Percentiles rank a stretch among this genome's conserved stretches.
Evolutionary conservation across 2,329 filamentous ascomycete species (phyloP).

Genomic region (Cladosporium sp.): DNA sequence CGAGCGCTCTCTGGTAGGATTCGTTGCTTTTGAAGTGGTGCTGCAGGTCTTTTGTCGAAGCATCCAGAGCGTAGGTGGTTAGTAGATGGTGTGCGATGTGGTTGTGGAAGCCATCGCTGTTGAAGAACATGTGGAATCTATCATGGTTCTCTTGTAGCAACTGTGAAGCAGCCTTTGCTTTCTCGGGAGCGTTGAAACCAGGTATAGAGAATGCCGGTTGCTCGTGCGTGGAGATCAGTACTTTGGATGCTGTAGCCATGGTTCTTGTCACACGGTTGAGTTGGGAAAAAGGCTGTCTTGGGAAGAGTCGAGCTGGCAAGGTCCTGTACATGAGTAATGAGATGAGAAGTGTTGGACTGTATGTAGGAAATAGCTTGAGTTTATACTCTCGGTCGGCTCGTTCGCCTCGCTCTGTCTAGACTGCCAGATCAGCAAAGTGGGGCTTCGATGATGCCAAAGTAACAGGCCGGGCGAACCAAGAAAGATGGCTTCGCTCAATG

Average conservation of each 20-base stretch:
- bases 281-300: not conserved
- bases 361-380: not conserved
- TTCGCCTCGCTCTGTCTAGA: not conserved
- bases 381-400: not conserved
- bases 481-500: not conserved
- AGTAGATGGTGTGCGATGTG: slow-evolving; percentile 80
- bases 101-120: slow-evolving; percentile 72
- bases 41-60: slow-evolving; percentile 61
- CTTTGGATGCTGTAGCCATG: slow-evolving; percentile 54
- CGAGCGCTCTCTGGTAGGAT: slow-evolving; percentile 62
- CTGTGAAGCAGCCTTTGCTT: slow-evolving; percentile 64
- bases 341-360: too few species aligned
- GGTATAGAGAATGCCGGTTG: slow-evolving; percentile 49
- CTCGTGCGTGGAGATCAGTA: slow-evolving; percentile 49
- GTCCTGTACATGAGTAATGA: slow-evolving; percentile 3
- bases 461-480: not conserved
- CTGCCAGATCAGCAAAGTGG: not conserved
- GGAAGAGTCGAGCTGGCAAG: not conserved
- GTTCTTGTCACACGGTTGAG: slow-evolving; percentile 23
- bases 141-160: slow-evolving; percentile 76
- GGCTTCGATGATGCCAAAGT: not conserved
- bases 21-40: slow-evolving; percentile 66
- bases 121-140: slow-evolving; percentile 80
- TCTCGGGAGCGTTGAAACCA: slow-evolving; percentile 54
- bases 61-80: slow-evolving; percentile 74